phyloP scores from a whole-genome alignment of 345 rosid genomes.

The Ailanthus altissimus region DNA sequence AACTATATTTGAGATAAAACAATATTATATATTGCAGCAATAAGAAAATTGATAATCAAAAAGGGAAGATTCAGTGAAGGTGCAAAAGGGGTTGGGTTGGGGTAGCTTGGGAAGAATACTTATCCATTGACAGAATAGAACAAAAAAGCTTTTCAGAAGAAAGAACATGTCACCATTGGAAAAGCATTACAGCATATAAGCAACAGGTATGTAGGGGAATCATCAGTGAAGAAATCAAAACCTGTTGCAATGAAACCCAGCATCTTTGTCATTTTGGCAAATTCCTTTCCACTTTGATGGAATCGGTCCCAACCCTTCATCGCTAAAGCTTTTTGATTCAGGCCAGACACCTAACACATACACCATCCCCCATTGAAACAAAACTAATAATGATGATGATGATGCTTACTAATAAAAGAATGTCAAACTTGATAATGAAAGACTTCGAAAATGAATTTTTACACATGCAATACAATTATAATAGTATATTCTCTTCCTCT shows the following conservation, averaged over 20 bases:
- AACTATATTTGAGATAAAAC: background rate
- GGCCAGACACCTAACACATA: conserved; percentile 78
- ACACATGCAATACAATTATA: background rate
- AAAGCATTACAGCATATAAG: conserved; percentile 3
- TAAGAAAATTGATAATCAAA: background rate
- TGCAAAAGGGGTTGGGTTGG: background rate
- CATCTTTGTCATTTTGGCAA: conserved; percentile 61
- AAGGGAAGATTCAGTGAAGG: background rate
- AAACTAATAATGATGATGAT: background rate
- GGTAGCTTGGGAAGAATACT: background rate
- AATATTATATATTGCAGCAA: background rate
- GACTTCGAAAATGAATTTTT: background rate
- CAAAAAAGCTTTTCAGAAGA: background rate
- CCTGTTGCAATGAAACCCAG: conserved; percentile 76
- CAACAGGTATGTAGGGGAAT: background rate
- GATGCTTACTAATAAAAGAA: background rate
- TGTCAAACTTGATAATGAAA: conserved; percentile 1
- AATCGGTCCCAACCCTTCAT: conserved; percentile 75
- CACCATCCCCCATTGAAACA: background rate
- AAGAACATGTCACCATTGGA: background rate
- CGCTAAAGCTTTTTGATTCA: conserved; percentile 83
- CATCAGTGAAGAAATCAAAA: conserved; percentile 1
- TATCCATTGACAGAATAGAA: background rate
- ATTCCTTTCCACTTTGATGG: conserved; percentile 85
- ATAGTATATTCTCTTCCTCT: background rate